These are phyloP conservation scores for Daedalea quercina DNA, from an alignment of 768 basidiomycete genomes.

Conservation along the genomic window DNA sequence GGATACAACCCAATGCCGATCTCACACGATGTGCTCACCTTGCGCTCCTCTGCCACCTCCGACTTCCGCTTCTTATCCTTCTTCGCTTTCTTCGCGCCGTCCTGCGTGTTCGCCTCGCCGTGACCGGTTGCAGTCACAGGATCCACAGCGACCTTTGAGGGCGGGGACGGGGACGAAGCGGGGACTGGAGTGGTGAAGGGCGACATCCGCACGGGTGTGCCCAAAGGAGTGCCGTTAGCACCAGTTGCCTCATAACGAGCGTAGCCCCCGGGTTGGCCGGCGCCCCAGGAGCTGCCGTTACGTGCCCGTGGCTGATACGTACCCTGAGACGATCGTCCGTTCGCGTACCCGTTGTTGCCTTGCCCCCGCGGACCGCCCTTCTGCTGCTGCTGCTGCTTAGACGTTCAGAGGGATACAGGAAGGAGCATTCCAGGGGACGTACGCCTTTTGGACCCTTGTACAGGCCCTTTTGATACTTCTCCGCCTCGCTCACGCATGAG, in stretches of 20 bases:
- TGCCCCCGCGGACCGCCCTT: conserved; percentile 7
- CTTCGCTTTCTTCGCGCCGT: conserved; percentile 21
- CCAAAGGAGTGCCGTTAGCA: conserved; percentile 68
- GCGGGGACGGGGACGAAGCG: conserved; percentile 3
- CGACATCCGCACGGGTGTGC: conserved; percentile 49
- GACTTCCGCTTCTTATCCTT: conserved; percentile 22
- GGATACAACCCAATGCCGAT: not conserved
- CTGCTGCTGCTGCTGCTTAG: conserved; percentile 1
- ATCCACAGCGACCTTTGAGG: conserved; percentile 1
- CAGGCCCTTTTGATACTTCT: conserved; percentile 85
- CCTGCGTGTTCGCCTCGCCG: conserved; percentile 2
- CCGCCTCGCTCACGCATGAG: conserved; percentile 81
- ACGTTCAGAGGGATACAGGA: not conserved
- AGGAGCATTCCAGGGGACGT: conserved; percentile 14
- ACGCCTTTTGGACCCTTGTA: conserved; percentile 75
- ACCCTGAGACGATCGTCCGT: conserved; percentile 11
- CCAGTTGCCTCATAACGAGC: conserved; percentile 37
- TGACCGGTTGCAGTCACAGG: not conserved
- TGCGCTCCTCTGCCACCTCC: conserved; percentile 7
- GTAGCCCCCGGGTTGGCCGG: conserved; percentile 9
- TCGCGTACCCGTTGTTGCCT: conserved; percentile 4
- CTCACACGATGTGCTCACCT: conserved; percentile 4
- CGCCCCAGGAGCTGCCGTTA: conserved; percentile 9
- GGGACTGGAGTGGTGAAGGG: conserved; percentile 27
- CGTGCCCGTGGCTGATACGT: conserved; percentile 20